A percentile compares a stretch with the other conserved stretches of the same genome.
These are phyloP conservation scores for Neckera pumila DNA, from an alignment of 225 moss, liverwort and hornwort genomes.

Conservation along the genomic window DNA sequence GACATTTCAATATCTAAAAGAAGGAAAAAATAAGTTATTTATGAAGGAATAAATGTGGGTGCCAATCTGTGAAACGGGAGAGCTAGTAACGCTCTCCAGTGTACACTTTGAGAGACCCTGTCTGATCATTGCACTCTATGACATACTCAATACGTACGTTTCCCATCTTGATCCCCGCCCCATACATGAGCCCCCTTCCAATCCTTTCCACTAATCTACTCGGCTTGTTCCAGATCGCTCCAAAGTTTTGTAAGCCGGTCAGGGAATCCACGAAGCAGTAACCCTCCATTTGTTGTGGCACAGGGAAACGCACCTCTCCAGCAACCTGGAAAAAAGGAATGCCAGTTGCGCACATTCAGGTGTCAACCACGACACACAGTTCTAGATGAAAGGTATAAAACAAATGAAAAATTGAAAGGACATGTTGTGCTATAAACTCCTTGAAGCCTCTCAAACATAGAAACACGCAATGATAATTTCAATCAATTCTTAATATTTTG, in stretches of 20 bases:
- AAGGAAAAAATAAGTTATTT: neutral
- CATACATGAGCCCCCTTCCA: constrained; percentile 43
- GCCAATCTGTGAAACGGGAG: neutral
- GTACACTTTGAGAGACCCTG: constrained; percentile 48
- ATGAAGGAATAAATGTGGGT: neutral
- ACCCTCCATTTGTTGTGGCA: constrained; percentile 37
- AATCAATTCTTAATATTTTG: neutral
- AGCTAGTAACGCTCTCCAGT: constrained; percentile 49
- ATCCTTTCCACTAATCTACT: constrained; percentile 18
- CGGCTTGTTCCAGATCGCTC: constrained; percentile 9
- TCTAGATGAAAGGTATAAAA: neutral
- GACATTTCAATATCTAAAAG: neutral
- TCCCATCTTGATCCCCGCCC: constrained; percentile 48
- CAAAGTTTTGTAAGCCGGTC: constrained; percentile 33
- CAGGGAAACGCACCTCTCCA: constrained; percentile 53
- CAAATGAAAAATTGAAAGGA: neutral
- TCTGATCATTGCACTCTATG: constrained; percentile 29
- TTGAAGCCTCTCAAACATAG: neutral
- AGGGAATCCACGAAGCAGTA: constrained; percentile 40
- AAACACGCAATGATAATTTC: neutral
- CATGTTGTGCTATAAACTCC: no score
- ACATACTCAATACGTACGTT: constrained; percentile 47
- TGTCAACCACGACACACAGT: neutral
- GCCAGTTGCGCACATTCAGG: neutral
- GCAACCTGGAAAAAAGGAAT: constrained; percentile 20